Evolutionary conservation across 768 basidiomycete species (phyloP).

Genomic region (Trametes punicea): DNA sequence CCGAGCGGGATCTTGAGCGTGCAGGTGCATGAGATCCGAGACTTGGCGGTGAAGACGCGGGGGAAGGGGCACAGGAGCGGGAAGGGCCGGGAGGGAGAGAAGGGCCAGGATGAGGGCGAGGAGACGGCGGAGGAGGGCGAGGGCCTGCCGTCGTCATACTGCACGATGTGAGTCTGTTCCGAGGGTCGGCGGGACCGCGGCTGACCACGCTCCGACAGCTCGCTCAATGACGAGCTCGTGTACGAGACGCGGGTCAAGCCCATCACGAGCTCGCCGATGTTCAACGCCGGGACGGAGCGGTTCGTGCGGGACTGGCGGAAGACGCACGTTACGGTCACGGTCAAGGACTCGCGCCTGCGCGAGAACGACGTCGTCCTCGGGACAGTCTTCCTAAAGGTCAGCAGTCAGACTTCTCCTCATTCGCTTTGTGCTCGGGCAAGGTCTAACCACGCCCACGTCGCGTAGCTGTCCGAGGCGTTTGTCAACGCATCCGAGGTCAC

Average conservation of each 20-base stretch:
- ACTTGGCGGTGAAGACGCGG: constrained; percentile 53
- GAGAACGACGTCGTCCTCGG: constrained; percentile 69
- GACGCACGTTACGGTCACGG: constrained; percentile 60
- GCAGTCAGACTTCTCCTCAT: background rate
- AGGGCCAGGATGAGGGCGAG: constrained; percentile 53
- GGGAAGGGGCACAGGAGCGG: constrained; percentile 27
- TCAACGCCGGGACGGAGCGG: constrained; percentile 63
- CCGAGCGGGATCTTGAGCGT: constrained; percentile 65
- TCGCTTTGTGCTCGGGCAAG: too few relatives aligned
- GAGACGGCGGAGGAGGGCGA: constrained; percentile 49
- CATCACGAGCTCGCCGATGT: constrained; percentile 36
- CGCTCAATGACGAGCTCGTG: constrained; percentile 49
- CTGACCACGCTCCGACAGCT: constrained; percentile 27
- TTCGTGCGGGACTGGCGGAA: constrained; percentile 63
- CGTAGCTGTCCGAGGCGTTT: constrained; percentile 31
- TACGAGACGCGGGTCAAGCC: constrained; percentile 35
- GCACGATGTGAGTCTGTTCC: constrained; percentile 37
- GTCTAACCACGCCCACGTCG: background rate
- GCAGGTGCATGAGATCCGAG: constrained; percentile 62
- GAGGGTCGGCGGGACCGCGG: too few relatives aligned
- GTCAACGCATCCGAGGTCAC: constrained; percentile 51
- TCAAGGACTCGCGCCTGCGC: constrained; percentile 56
- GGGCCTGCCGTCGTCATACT: constrained; percentile 66
- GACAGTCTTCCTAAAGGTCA: constrained; percentile 55
- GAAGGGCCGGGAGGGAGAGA: constrained; percentile 50